A percentile compares a stretch with the other conserved stretches of the same genome.
phyloP scores from a whole-genome alignment of 495 filamentous ascomycete species.

The Haplographium delicatum region DNA sequence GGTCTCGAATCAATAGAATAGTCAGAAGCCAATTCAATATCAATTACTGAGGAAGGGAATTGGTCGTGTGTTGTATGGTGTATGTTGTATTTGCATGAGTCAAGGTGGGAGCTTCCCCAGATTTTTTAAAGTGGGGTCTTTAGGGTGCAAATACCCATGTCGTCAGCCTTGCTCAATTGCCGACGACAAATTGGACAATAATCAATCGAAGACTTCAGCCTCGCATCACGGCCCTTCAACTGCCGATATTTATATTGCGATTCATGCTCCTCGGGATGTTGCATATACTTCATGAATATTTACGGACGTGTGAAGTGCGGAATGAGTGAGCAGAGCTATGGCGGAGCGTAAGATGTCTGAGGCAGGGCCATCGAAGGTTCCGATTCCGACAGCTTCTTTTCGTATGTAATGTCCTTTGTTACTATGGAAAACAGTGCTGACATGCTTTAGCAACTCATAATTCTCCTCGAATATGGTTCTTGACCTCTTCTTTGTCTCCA shows the following conservation, averaged over 20 bases:
- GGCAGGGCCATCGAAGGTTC: slow-evolving; percentile 13
- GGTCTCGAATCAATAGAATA: no score
- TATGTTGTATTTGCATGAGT: no score
- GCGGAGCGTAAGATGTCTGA: slow-evolving; percentile 23
- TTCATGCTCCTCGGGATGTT: background rate
- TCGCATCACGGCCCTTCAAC: slow-evolving; percentile 4
- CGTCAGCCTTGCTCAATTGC: slow-evolving; percentile 8
- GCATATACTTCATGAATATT: background rate
- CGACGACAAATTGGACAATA: slow-evolving; percentile 6
- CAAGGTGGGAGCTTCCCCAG: slow-evolving; percentile 4
- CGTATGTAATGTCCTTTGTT: slow-evolving; percentile 8
- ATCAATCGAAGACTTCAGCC: slow-evolving; percentile 7
- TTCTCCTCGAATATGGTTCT: slow-evolving; percentile 73
- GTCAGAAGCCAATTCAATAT: no score
- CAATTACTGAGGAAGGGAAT: no score
- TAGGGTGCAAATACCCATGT: background rate
- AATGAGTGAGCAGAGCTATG: slow-evolving; percentile 5
- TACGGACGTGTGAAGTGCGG: no score
- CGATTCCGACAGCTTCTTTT: slow-evolving; percentile 21
- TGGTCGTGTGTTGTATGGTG: no score
- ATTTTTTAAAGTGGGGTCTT: slow-evolving; percentile 6
- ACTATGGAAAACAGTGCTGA: background rate
- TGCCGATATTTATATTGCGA: background rate
- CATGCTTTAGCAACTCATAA: slow-evolving; percentile 38
- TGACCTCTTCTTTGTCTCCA: slow-evolving; percentile 80